Conservation (phyloP, 2,329 filamentous ascomycete species). For the Pestalotiopsis sp. region DNA sequence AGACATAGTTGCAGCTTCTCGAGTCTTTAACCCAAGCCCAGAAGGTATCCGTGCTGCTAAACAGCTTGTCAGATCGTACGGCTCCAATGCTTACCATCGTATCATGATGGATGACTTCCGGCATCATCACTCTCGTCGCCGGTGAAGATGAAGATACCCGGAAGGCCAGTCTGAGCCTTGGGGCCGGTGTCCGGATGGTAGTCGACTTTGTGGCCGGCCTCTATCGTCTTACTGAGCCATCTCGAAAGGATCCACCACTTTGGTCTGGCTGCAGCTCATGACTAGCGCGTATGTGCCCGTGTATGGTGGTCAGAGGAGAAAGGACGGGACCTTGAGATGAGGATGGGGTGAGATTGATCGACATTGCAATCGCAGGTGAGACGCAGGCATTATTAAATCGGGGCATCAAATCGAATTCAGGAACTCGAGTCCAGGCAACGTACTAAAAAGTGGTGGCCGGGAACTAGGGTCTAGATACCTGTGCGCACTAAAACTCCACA, state of each 20-base stretch:
- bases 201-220: neutral
- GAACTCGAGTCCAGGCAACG: too few relatives aligned
- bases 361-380: too few relatives aligned
- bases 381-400: too few relatives aligned
- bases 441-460: too few relatives aligned
- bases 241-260: neutral
- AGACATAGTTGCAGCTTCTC: neutral
- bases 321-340: too few relatives aligned
- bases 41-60: neutral
- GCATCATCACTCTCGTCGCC: neutral
- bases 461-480: neutral
- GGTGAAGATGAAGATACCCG: neutral
- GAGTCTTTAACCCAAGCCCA: neutral
- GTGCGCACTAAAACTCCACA: too few relatives aligned
- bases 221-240: neutral
- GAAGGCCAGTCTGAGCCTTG: neutral
- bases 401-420: too few relatives aligned
- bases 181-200: neutral
- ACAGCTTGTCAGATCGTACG: neutral
- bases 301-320: too few relatives aligned
- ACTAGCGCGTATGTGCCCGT: neutral
- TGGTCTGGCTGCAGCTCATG: neutral
- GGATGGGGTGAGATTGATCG: too few relatives aligned
- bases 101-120: neutral
- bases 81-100: neutral